phyloP scores from a whole-genome alignment of 495 filamentous ascomycete genomes.

The Talaromyces nanjingensis region DNA sequence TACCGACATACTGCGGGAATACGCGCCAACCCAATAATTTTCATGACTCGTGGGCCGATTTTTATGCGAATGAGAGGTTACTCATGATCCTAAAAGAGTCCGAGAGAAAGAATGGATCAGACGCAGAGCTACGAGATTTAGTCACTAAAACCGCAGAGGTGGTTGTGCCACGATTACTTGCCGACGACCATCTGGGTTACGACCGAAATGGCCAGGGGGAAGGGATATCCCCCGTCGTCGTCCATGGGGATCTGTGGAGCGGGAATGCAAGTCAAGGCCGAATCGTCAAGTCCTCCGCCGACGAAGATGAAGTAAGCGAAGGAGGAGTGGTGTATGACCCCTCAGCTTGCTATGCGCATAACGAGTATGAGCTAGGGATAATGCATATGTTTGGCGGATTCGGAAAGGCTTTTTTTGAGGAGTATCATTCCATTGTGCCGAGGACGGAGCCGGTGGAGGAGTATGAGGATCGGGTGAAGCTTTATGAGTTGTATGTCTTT shows the following conservation, averaged over 20 bases:
- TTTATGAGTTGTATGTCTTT: constrained; percentile 76
- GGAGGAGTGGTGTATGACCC: constrained; percentile 81
- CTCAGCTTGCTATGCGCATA: constrained; percentile 72
- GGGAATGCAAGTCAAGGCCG: constrained; percentile 69
- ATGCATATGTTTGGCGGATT: constrained; percentile 97
- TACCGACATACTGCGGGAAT: constrained; percentile 77
- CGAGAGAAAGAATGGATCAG: constrained; percentile 54
- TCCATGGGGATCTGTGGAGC: constrained; percentile 89
- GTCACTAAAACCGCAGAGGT: constrained; percentile 53
- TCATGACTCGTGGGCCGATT: constrained; percentile 66
- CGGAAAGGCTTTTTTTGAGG: constrained; percentile 58
- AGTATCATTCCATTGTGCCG: constrained; percentile 66
- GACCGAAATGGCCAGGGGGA: constrained; percentile 35
- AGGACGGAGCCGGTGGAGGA: constrained; percentile 79
- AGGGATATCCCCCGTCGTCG: constrained; percentile 61
- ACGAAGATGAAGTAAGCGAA: constrained; percentile 27
- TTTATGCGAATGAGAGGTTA: constrained; percentile 71
- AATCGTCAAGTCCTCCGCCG: constrained; percentile 37
- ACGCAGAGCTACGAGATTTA: constrained; percentile 49
- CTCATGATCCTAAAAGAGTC: constrained; percentile 52
- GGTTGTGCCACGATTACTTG: constrained; percentile 69
- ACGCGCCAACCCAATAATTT: constrained; percentile 73
- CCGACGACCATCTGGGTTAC: constrained; percentile 56
- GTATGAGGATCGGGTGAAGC: constrained; percentile 68
- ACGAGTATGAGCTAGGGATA: constrained; percentile 85